Evolutionary conservation across 2,329 filamentous ascomycete genomes (phyloP), one percentile per base, ranked within the genome.

Genomic region (Fusarium illudens): DNA sequence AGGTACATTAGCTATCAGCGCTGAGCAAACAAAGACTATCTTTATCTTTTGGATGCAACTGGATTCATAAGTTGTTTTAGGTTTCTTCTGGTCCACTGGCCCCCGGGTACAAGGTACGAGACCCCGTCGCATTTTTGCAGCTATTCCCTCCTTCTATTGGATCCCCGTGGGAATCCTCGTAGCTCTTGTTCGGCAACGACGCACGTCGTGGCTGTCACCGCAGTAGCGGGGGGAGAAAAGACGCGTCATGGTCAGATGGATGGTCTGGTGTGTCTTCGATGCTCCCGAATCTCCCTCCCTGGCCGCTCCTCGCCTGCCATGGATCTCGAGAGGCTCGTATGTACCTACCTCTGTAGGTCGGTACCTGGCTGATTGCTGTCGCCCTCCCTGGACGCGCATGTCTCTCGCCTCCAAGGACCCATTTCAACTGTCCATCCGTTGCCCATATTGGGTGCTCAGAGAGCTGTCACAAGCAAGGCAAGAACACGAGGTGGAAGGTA

Each of bases 241-340:
- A 74, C 72, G 72, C 72, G 72, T 74, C 72, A 74, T 74, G 71
- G 52, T 72, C 62, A 55, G 65, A 62, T 58, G 65, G 56, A 20
- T 50, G 46, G 46, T 65, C 42, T 29, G 55, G 39, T 69, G 63
- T 67, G 56, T 70, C 68, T 71, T 71, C 53, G 62, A 71, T 60
- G 53, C 53, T 68, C 58, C 68, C 55, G 22, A 58, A 32, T 55
- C 48, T 48, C 22, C 13, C 22, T 42, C 22, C 37, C 37, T 42
- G 37, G 37, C 37, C 20, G 37, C 9, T 42, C 37, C 20, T 53
- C 33, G 33, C 33, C 34, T 36, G 36, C 50, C 42, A 63, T 51
- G 53, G 17, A 49, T 60, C 49, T 32, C 20, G 4, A 53, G 22
- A 37, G 30, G 30, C 33, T 51, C 32, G 37, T 20, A 34, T 20